Evolutionary conservation across 148 eudicot species (phyloP), one percentile per base, ranked within the genome.

Genomic region (Vaccinium darrowii): DNA sequence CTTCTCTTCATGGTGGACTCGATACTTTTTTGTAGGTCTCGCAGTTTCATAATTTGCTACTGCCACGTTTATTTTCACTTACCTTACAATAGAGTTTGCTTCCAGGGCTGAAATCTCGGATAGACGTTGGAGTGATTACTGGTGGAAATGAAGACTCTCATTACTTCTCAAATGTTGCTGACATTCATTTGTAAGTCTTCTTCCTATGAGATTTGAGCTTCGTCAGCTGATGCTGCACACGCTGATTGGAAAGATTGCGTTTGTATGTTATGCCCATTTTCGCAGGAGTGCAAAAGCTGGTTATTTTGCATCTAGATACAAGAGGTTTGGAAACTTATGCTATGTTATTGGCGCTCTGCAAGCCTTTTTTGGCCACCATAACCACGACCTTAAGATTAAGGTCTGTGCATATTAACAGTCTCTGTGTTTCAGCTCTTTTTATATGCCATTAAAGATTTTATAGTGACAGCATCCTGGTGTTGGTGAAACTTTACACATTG

Each of bases 271-370:
- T 71, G 30, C 73, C 67, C 84, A 83, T 84, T 69, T 65, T 89
- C 81, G 79, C 91, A 97, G 99, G 94, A 97, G 98, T 88, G 99
- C 99, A 36, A 97, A 97, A 92, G 98, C 98, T 56, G 99, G 99
- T 89, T 97, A 92, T 87, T 92, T 93, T 91, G 95, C 99, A 81
- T 89, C 99, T 75, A 92, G 94, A 86, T 97, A 97, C 91, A 97
- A 97, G 87, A 92, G 86, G 76, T 95, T 94, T 84, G 99, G 99
- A 84, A 97, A 97, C 80, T 88, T 97, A 51, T 97, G 99, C 77
- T 97, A 97, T 83, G 98, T 97, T 78, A 97, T 97, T 85, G 99
- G 99, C 60, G 93, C 98, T 84, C 87, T 97, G 88, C 99, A 95
- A 91, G 99, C 95, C 58, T 97, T 97, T 87, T 90, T 89, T 91